Percentiles rank a stretch among this genome's conserved stretches.
phyloP scores from a whole-genome alignment of 192 early-diverging fungal genomes.

The Powellomyces hirtus region DNA sequence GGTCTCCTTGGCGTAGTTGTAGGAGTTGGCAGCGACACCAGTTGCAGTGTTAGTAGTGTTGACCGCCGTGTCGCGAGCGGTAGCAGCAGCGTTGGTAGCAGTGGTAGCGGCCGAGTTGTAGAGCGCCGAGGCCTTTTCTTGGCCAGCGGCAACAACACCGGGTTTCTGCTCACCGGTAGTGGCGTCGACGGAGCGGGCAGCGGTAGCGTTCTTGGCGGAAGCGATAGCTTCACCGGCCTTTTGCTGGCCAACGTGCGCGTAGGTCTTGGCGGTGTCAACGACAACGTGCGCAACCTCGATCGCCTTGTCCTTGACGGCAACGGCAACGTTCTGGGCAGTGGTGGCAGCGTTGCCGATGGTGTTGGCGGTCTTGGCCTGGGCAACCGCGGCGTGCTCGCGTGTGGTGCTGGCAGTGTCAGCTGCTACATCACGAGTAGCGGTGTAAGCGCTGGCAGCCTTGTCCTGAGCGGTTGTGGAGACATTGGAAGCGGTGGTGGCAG shows the following conservation, averaged over 20 bases:
- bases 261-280: neutral
- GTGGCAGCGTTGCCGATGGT: neutral
- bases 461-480: neutral
- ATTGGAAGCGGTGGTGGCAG: neutral
- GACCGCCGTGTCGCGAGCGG: neutral
- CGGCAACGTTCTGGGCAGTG: neutral
- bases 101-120: neutral
- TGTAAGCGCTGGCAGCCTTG: neutral
- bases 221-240: neutral
- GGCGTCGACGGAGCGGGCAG: neutral
- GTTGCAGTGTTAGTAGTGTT: neutral
- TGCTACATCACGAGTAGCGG: neutral
- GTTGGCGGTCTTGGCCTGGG: neutral
- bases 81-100: neutral
- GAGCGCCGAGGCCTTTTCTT: neutral
- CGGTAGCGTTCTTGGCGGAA: neutral
- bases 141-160: neutral
- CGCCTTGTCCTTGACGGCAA: neutral
- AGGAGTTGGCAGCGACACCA: neutral
- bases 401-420: neutral
- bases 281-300: neutral
- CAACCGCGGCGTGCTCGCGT: neutral
- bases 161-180: neutral
- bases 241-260: neutral
- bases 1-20: neutral